A percentile compares a stretch with the other conserved stretches of the same genome.
Conservation (phyloP, 805 yeast species). For the Hyphopichia homilentoma region DNA sequence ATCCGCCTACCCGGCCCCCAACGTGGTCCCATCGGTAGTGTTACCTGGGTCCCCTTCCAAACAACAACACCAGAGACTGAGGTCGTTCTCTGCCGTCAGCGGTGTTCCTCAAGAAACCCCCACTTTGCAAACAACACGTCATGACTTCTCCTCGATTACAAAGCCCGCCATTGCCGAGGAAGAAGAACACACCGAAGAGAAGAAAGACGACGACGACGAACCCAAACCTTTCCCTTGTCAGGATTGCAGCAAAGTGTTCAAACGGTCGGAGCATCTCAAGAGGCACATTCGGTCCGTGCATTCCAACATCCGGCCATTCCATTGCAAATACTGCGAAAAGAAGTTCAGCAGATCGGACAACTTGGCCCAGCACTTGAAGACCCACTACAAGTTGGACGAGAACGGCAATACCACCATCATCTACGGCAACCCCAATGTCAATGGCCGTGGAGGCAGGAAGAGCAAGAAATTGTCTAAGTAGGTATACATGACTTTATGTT, state of each 20-base stretch:
- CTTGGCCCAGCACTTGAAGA: slow-evolving; percentile 42
- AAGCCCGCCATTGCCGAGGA: slow-evolving; percentile 4
- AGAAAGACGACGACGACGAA: slow-evolving; percentile 10
- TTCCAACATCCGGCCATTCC: slow-evolving; percentile 42
- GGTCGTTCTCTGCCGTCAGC: too few species aligned
- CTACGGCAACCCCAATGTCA: slow-evolving; percentile 5
- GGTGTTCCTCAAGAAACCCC: too few species aligned
- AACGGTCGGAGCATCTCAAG: slow-evolving; percentile 41
- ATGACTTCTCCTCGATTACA: too few species aligned
- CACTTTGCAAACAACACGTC: too few species aligned
- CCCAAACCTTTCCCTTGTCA: slow-evolving; percentile 36
- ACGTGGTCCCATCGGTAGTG: too few species aligned
- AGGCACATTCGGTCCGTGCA: slow-evolving; percentile 42
- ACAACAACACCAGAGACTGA: too few species aligned
- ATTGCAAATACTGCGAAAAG: slow-evolving; percentile 43
- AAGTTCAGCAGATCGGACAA: slow-evolving; percentile 41
- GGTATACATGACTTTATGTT: too few species aligned
- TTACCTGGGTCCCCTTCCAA: too few species aligned
- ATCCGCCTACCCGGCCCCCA: too few species aligned
- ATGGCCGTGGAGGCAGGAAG: slow-evolving; percentile 19
- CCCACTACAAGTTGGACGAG: slow-evolving; percentile 32
- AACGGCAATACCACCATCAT: slow-evolving; percentile 22
- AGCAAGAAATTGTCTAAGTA: too few species aligned
- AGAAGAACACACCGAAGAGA: slow-evolving; percentile 3
- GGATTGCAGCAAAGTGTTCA: slow-evolving; percentile 40